Conservation (phyloP, 768 basidiomycete genomes). For the Rhizopogon vesiculosus region DNA sequence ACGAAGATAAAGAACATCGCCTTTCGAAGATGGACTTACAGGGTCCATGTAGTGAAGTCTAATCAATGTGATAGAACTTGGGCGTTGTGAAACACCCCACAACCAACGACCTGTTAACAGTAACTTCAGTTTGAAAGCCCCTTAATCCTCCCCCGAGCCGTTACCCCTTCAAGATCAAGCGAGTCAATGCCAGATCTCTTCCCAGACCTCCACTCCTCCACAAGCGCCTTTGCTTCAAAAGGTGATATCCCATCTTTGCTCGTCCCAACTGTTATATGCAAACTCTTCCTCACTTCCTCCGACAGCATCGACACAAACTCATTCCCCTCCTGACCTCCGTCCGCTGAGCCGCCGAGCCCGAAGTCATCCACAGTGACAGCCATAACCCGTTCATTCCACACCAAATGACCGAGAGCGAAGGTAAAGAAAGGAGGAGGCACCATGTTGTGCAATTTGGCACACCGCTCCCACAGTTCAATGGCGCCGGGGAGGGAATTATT, state of each 20-base stretch:
- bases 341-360: slow-evolving; percentile 25
- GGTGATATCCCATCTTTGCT: slow-evolving; percentile 42
- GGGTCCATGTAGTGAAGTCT: too few relatives aligned
- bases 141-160: slow-evolving; percentile 26
- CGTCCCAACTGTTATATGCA: slow-evolving; percentile 92
- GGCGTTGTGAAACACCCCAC: too few relatives aligned
- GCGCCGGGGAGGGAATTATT: slow-evolving; percentile 37
- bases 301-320: slow-evolving; percentile 47
- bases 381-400: slow-evolving; percentile 83
- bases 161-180: slow-evolving; percentile 23
- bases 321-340: slow-evolving; percentile 30
- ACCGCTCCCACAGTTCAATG: slow-evolving; percentile 39
- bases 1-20: too few relatives aligned
- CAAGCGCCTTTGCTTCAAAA: slow-evolving; percentile 67
- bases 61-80: too few relatives aligned
- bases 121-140: slow-evolving; percentile 7
- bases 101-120: too few relatives aligned
- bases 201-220: slow-evolving; percentile 47
- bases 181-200: slow-evolving; percentile 21
- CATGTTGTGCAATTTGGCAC: slow-evolving; percentile 10
- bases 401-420: slow-evolving; percentile 54
- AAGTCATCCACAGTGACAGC: slow-evolving; percentile 68
- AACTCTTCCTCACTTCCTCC: slow-evolving; percentile 37
- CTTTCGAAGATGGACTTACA: too few relatives aligned
- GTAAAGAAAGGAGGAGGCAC: slow-evolving; percentile 48